Evolutionary conservation across 2,329 filamentous ascomycete species (phyloP).

Genomic region (Alternaria conjuncta): DNA sequence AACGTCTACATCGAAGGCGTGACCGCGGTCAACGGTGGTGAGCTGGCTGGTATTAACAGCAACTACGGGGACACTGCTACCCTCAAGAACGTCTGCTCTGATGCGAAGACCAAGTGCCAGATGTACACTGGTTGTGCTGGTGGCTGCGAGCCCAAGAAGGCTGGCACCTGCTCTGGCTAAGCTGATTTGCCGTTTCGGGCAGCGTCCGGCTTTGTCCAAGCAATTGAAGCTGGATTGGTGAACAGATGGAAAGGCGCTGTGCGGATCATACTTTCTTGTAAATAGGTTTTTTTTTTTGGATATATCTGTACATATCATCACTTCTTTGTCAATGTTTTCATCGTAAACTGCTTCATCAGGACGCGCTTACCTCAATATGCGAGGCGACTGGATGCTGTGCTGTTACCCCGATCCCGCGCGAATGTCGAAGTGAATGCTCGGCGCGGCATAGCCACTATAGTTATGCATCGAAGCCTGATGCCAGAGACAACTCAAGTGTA

Average conservation of each 20-base stretch:
- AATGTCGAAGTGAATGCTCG: not conserved
- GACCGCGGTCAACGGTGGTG: slow-evolving; percentile 49
- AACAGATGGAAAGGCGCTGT: too few relatives aligned
- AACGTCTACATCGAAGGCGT: slow-evolving; percentile 54
- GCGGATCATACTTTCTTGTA: not conserved
- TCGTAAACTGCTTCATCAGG: not conserved
- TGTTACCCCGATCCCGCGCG: not conserved
- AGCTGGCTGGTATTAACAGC: slow-evolving; percentile 56
- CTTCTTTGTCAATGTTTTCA: not conserved
- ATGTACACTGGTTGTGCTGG: slow-evolving; percentile 39
- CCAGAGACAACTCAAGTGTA: not conserved
- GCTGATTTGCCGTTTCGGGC: not conserved
- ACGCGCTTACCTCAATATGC: not conserved
- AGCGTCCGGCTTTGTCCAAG: not conserved
- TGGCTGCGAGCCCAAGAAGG: slow-evolving; percentile 36
- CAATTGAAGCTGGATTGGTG: not conserved
- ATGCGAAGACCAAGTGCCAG: slow-evolving; percentile 30
- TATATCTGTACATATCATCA: slow-evolving; percentile 1
- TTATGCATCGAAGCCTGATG: not conserved
- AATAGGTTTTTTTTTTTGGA: not conserved
- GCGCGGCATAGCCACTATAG: not conserved
- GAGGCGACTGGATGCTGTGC: not conserved
- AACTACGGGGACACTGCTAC: slow-evolving; percentile 58
- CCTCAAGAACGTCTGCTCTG: slow-evolving; percentile 37
- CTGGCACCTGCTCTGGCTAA: slow-evolving; percentile 32